Evolutionary conservation across 441 rosid genomes (phyloP).

Genomic region (Pelargonium fulgidum): DNA sequence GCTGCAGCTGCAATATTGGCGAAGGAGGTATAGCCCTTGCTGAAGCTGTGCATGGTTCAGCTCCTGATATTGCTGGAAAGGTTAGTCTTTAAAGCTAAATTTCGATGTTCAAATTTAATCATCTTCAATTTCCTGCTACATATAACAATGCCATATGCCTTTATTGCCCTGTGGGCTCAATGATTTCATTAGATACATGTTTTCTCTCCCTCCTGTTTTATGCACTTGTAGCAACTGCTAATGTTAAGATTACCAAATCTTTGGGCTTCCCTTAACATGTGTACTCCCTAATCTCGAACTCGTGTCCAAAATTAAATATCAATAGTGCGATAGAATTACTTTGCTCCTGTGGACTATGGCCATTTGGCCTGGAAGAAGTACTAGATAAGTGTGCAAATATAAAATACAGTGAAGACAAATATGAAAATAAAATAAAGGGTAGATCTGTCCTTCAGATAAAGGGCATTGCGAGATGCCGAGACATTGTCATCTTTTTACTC

Average conservation of each 20-base stretch:
- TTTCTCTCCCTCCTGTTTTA: not conserved
- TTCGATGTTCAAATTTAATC: conserved; percentile 5
- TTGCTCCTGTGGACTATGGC: too few species aligned
- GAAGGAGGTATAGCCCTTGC: conserved; percentile 96
- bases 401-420: too few species aligned
- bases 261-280: conserved; percentile 2
- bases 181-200: not conserved
- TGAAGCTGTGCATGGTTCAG: conserved; percentile 99
- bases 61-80: conserved; percentile 99
- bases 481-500: too few species aligned
- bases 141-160: conserved; percentile 2
- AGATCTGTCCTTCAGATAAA: too few species aligned
- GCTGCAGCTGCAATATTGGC: conserved; percentile 86
- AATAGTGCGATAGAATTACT: too few species aligned
- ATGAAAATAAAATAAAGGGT: too few species aligned
- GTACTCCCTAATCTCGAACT: not conserved
- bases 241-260: not conserved
- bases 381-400: too few species aligned
- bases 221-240: not conserved
- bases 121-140: not conserved
- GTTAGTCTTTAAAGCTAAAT: conserved; percentile 36
- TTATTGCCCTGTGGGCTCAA: conserved; percentile 1
- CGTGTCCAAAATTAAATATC: not conserved
- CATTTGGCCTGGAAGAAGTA: not conserved
- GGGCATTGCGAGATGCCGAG: too few species aligned